Conservation (phyloP, 2,329 filamentous ascomycete species). For the Ascochyta koolunga region DNA sequence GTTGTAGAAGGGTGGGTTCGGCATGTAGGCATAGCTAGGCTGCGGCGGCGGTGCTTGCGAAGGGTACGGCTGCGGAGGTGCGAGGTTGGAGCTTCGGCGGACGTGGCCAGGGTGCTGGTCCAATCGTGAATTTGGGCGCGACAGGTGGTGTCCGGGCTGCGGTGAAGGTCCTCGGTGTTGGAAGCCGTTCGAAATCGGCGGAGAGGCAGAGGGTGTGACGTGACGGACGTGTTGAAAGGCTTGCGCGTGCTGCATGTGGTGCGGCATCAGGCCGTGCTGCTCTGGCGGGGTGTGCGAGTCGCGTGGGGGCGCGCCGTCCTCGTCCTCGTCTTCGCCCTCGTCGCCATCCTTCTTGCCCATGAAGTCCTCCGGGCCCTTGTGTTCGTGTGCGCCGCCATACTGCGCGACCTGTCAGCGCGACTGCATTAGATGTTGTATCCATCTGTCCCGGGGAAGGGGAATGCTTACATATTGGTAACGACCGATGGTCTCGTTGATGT, state of each 20-base stretch:
- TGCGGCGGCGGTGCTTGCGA: slow-evolving; percentile 65
- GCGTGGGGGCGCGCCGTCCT: slow-evolving; percentile 71
- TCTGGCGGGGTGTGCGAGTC: slow-evolving; percentile 69
- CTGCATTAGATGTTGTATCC: slow-evolving; percentile 31
- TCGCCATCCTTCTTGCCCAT: slow-evolving; percentile 74
- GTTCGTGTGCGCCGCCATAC: slow-evolving; percentile 93
- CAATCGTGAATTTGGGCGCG: slow-evolving; percentile 67
- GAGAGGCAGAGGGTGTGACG: slow-evolving; percentile 83
- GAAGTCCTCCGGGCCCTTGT: slow-evolving; percentile 94
- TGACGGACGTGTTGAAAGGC: slow-evolving; percentile 83
- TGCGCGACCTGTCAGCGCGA: slow-evolving; percentile 50
- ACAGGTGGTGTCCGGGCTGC: slow-evolving; percentile 64
- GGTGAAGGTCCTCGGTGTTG: slow-evolving; percentile 79
- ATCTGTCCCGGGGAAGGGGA: slow-evolving; percentile 1
- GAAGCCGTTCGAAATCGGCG: slow-evolving; percentile 79
- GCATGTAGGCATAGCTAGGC: slow-evolving; percentile 82
- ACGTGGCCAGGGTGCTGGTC: slow-evolving; percentile 76
- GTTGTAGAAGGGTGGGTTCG: slow-evolving; percentile 85
- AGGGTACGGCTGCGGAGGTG: slow-evolving; percentile 66
- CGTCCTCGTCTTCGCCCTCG: slow-evolving; percentile 84
- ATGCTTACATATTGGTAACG: slow-evolving; percentile 87
- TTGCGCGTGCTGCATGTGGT: slow-evolving; percentile 58
- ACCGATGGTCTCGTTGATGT: slow-evolving; percentile 88
- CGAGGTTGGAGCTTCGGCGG: slow-evolving; percentile 76
- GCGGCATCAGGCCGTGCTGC: slow-evolving; percentile 58